Conservation (phyloP, 345 rosid genomes). For the Anastatica hierochuntica region DNA sequence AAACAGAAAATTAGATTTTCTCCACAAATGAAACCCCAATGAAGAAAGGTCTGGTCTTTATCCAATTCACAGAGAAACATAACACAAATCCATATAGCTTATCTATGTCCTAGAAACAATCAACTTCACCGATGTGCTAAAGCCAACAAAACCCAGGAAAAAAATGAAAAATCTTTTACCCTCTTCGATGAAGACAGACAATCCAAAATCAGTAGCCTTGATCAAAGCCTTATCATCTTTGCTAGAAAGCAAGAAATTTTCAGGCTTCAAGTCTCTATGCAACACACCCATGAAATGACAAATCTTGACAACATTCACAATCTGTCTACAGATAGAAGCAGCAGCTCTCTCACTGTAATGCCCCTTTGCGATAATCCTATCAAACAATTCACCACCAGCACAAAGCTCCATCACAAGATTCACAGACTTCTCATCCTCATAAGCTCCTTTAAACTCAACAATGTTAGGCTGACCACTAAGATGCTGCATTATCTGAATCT, state of each 20-base stretch:
- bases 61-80: too few relatives aligned
- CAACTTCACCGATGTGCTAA: neutral
- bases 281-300: constrained; percentile 90
- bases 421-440: constrained; percentile 64
- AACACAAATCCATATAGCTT: too few relatives aligned
- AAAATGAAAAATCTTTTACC: constrained; percentile 13
- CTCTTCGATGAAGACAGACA: constrained; percentile 53
- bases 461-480: constrained; percentile 79
- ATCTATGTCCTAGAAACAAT: too few relatives aligned
- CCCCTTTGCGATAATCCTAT: constrained; percentile 65
- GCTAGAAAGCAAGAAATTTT: constrained; percentile 74
- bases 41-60: too few relatives aligned
- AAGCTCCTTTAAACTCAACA: constrained; percentile 74
- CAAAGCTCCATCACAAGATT: constrained; percentile 86
- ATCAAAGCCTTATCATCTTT: constrained; percentile 51
- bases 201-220: constrained; percentile 83
- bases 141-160: neutral
- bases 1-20: neutral
- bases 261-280: constrained; percentile 91
- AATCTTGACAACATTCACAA: constrained; percentile 69
- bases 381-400: constrained; percentile 89
- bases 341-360: constrained; percentile 79
- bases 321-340: constrained; percentile 50
- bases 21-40: too few relatives aligned
- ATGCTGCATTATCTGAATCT: constrained; percentile 87